Base-by-base conservation (phyloP, 2,329 filamentous ascomycete genomes). In the Calonectria montana region DNA sequence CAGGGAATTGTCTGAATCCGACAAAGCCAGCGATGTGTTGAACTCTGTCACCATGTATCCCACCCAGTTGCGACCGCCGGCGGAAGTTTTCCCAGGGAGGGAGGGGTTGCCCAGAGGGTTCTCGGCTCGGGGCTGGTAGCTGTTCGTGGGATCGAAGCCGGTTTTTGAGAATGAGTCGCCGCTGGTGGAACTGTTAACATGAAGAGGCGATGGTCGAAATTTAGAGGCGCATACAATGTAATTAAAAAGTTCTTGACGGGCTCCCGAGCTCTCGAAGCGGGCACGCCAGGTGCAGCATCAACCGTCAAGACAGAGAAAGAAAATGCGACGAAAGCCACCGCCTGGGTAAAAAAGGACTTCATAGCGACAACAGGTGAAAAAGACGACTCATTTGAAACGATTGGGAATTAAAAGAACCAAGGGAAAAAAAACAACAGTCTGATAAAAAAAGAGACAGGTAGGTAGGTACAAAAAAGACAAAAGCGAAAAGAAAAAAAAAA, bases 11-110 rank as follows among this genome's bases (percentile, higher is more conserved):
- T 67, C 59, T 18, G 10, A 16, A 12, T 67, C 45, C 16, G 41
- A 39, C 21, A 13, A 16, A 31, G 39, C 53, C n/a, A 57, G 37
- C 13, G 50, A 67, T 6, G 65, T 61, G 31, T 35, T 67, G 23
- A 67, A 67, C 16, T 67, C 65, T n/a, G 65, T 67, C 50, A 59
- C 65, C 65, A 67, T 67, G 8, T 27, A 67, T 21, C 65, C 65
- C 23, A 67, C 45, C 65, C 65, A 67, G 21, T 67, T 67, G 43
- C 41, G 53, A 9, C 65, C 65, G 55, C 65, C 65, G 5, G 65
- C 65, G 21, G 65, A 67, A 8, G 65, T 67, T 45, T 48, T 61
- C 9, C 65, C 65, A 2, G 65, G 65, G 21, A 67, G 41, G 1
- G 55, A 45, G 12, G 65, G 65, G 13, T 67, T 67, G 5, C 65